These are phyloP conservation scores for Phytophthora constricta DNA, from an alignment of 352 stramenopile species.

Conservation along the genomic window DNA sequence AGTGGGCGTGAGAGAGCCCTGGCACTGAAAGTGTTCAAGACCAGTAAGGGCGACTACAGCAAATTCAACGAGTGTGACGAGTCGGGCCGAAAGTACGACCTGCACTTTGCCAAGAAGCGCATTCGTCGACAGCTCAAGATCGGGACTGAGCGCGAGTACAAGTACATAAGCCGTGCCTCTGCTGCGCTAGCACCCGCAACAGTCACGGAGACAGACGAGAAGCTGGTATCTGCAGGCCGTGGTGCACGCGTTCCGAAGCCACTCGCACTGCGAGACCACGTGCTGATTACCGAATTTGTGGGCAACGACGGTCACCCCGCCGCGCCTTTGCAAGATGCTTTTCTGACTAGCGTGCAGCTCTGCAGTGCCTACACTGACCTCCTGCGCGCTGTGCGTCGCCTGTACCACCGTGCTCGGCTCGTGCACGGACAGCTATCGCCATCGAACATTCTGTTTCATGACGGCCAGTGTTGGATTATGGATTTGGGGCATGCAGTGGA, in stretches of 20 bases:
- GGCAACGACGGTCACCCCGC: conserved; percentile 42
- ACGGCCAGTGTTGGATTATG: conserved; percentile 77
- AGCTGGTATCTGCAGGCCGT: conserved; percentile 11
- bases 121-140: conserved; percentile 67
- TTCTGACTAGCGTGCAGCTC: conserved; percentile 50
- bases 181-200: conserved; percentile 13
- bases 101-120: conserved; percentile 64
- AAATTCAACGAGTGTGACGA: conserved; percentile 57
- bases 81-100: conserved; percentile 55
- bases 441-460: conserved; percentile 80
- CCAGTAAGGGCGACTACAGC: conserved; percentile 51
- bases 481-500: conserved; percentile 88
- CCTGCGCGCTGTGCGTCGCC: conserved; percentile 41
- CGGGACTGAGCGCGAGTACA: conserved; percentile 60
- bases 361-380: conserved; percentile 47
- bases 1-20: conserved; percentile 30
- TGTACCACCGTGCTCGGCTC: conserved; percentile 67
- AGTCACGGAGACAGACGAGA: conserved; percentile 17
- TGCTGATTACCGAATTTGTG: conserved; percentile 64
- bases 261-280: conserved; percentile 54
- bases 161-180: conserved; percentile 42
- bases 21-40: conserved; percentile 83
- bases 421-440: conserved; percentile 57
- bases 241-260: conserved; percentile 47
- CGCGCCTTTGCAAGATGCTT: conserved; percentile 53